Percentiles rank a stretch among this genome's conserved stretches.
These are phyloP conservation scores for Suhomyces coccinellae DNA, from an alignment of 1,139 yeast species.

Conservation along the genomic window DNA sequence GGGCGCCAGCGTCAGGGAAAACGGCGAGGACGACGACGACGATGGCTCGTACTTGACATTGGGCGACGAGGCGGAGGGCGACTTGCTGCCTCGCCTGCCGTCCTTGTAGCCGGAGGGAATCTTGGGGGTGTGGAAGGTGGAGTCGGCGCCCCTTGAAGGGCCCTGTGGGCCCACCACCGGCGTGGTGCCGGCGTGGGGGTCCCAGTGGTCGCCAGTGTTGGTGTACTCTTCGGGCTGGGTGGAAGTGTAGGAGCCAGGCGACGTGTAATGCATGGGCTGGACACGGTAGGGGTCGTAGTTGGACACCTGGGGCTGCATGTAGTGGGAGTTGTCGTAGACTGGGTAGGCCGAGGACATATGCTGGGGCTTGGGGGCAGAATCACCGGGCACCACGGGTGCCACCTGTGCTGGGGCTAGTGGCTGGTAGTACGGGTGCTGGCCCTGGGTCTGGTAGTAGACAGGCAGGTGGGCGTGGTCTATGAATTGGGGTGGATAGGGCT, in stretches of 20 bases:
- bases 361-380: slow-evolving; percentile 1
- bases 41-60: slow-evolving; percentile 4
- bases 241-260: slow-evolving; percentile 2
- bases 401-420: neutral
- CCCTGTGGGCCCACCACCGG: neutral
- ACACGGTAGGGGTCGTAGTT: slow-evolving; percentile 5
- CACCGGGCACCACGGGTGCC: neutral
- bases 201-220: slow-evolving; percentile 2
- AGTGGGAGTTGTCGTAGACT: slow-evolving; percentile 1
- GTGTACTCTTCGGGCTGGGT: slow-evolving; percentile 4
- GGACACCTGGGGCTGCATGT: neutral
- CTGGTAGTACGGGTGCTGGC: slow-evolving; percentile 6
- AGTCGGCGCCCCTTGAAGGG: neutral
- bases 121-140: slow-evolving; percentile 1
- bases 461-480: slow-evolving; percentile 2
- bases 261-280: slow-evolving; percentile 2
- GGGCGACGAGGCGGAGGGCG: slow-evolving; percentile 8
- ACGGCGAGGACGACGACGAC: slow-evolving; percentile 5
- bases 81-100: neutral
- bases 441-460: slow-evolving; percentile 1
- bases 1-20: neutral
- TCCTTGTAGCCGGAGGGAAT: slow-evolving; percentile 3
- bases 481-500: slow-evolving; percentile 7
- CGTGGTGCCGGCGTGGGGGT: slow-evolving; percentile 1
- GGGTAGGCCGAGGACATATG: neutral